These are phyloP conservation scores for Solanum neorickii DNA, from an alignment of 257 asterid genomes.

Conservation along the genomic window DNA sequence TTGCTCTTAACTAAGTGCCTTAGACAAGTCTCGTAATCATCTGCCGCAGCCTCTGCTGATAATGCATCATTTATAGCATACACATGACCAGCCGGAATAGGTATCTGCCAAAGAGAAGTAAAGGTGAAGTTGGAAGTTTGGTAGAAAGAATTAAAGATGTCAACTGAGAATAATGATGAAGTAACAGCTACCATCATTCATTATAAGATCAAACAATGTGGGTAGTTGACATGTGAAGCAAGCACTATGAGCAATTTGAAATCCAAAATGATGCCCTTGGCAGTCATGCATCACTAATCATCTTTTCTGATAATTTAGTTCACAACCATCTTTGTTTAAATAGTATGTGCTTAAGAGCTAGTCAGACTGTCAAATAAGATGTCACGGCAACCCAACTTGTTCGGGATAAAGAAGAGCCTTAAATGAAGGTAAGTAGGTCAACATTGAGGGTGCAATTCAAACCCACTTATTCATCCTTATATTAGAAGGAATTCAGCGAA, in stretches of 20 bases:
- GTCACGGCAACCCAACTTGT: not conserved
- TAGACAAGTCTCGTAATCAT: slow-evolving; percentile 73
- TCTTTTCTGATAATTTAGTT: not conserved
- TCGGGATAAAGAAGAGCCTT: not conserved
- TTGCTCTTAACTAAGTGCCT: slow-evolving; percentile 54
- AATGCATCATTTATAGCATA: slow-evolving; percentile 77
- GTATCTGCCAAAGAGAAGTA: slow-evolving; percentile 34
- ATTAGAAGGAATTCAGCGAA: not conserved
- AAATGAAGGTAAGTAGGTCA: not conserved
- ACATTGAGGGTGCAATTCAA: not conserved
- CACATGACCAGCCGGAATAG: slow-evolving; percentile 75
- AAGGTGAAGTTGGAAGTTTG: not conserved
- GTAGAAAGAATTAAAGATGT: not conserved
- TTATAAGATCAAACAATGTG: not conserved
- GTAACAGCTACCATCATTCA: not conserved
- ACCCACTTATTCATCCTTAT: not conserved
- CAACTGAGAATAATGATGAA: not conserved
- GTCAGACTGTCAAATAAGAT: not conserved
- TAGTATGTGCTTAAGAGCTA: not conserved
- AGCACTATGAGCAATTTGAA: not conserved
- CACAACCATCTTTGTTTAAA: not conserved
- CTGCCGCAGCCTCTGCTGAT: slow-evolving; percentile 90
- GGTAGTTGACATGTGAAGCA: not conserved
- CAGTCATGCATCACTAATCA: not conserved
- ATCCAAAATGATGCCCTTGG: not conserved